phyloP scores from a whole-genome alignment of 202 grass and related monocot genomes.

The Bolboschoenoplectus hybrid region DNA sequence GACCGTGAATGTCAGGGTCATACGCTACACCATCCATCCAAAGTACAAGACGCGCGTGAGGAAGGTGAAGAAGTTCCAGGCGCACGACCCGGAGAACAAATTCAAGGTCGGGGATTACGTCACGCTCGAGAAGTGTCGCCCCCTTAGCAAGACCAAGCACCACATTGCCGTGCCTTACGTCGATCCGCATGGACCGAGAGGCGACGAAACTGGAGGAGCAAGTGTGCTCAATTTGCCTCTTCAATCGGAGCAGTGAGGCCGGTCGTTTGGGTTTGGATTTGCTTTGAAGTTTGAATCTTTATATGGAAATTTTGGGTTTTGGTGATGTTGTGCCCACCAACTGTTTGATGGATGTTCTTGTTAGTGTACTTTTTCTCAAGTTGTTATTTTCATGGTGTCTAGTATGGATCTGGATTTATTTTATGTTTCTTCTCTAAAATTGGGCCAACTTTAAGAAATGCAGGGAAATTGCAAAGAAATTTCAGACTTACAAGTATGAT shows the following conservation, averaged over 20 bases:
- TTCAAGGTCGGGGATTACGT: constrained; percentile 93
- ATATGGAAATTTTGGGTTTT: neutral
- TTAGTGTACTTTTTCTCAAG: neutral
- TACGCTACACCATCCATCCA: constrained; percentile 59
- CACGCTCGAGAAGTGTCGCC: constrained; percentile 74
- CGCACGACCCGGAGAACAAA: constrained; percentile 85
- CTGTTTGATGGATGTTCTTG: constrained; percentile 33
- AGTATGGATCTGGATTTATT: neutral
- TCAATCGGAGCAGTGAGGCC: constrained; percentile 33
- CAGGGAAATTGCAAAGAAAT: neutral
- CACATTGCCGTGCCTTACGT: constrained; percentile 64
- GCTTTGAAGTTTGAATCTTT: constrained; percentile 29
- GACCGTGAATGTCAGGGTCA: constrained; percentile 85
- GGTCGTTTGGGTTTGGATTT: neutral
- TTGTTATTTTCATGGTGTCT: neutral
- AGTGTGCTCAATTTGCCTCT: constrained; percentile 32
- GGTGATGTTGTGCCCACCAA: constrained; percentile 30
- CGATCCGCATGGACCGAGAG: constrained; percentile 26
- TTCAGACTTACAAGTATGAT: neutral
- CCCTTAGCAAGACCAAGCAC: constrained; percentile 98
- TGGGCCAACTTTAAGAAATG: neutral
- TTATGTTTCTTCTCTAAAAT: neutral
- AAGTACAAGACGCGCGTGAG: constrained; percentile 79
- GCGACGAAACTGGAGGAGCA: neutral
- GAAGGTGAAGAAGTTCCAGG: constrained; percentile 90